A percentile compares a stretch with the other conserved stretches of the same genome.
These are phyloP conservation scores for Podospora comata DNA, from an alignment of 495 filamentous ascomycete genomes.

Conservation along the genomic window DNA sequence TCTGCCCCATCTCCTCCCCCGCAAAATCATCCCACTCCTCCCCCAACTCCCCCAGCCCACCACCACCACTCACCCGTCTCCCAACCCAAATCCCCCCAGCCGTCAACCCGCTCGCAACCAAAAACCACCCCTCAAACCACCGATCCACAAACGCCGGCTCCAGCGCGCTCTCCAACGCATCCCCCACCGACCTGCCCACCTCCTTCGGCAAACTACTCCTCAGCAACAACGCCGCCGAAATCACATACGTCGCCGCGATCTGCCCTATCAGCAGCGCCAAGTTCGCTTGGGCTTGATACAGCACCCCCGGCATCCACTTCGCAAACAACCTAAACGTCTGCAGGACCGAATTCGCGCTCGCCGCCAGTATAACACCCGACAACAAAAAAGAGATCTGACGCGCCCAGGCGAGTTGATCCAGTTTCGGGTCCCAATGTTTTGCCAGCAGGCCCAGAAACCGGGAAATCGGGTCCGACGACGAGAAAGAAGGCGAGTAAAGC, in stretches of 20 bases:
- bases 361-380: constrained; percentile 71
- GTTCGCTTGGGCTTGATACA: constrained; percentile 61
- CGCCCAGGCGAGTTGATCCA: constrained; percentile 69
- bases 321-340: constrained; percentile 74
- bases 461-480: constrained; percentile 72
- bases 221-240: constrained; percentile 68
- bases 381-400: constrained; percentile 74
- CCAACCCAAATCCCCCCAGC: constrained; percentile 66
- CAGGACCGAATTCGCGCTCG: constrained; percentile 69
- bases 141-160: constrained; percentile 69
- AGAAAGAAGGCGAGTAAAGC: constrained; percentile 45
- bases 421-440: constrained; percentile 65
- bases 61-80: constrained; percentile 48
- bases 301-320: constrained; percentile 62
- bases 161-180: constrained; percentile 66
- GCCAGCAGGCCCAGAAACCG: constrained; percentile 70
- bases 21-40: constrained; percentile 63
- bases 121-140: constrained; percentile 86
- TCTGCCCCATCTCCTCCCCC: constrained; percentile 64
- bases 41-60: constrained; percentile 55
- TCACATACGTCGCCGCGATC: constrained; percentile 75
- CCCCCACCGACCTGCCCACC: constrained; percentile 66
- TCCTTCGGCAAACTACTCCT: constrained; percentile 68
- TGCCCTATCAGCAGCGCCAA: constrained; percentile 70
- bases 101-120: constrained; percentile 59